These are phyloP conservation scores for Teunomyces cretensis DNA, from an alignment of 805 yeast species.

Conservation along the genomic window DNA sequence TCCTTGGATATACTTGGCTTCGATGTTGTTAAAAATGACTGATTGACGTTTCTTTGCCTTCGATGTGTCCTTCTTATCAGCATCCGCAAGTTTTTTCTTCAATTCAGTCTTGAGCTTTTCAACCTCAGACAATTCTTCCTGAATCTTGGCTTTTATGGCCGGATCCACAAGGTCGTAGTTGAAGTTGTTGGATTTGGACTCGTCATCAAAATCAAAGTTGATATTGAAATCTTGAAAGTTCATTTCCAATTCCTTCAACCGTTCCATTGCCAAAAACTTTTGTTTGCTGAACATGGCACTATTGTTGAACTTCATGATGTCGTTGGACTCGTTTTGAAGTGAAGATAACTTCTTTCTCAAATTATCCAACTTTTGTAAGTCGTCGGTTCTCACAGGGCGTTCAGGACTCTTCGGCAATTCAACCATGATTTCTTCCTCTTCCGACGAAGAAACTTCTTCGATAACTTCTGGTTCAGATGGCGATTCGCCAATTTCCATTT, in stretches of 20 bases:
- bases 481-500: constrained; percentile 2
- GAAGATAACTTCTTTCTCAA: constrained; percentile 58
- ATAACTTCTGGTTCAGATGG: constrained; percentile 18
- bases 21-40: constrained; percentile 31
- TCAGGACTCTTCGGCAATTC: constrained; percentile 31
- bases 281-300: constrained; percentile 59
- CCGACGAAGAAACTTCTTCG: constrained; percentile 15
- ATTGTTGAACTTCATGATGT: constrained; percentile 66
- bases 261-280: constrained; percentile 64
- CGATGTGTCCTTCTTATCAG: constrained; percentile 12
- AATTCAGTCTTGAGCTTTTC: constrained; percentile 41
- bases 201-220: constrained; percentile 39
- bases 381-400: constrained; percentile 47
- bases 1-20: constrained; percentile 47
- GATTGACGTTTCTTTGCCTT: constrained; percentile 13
- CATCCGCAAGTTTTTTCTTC: constrained; percentile 35
- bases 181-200: constrained; percentile 10
- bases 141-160: constrained; percentile 33
- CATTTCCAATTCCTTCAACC: constrained; percentile 68
- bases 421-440: constrained; percentile 16
- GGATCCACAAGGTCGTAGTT: constrained; percentile 28
- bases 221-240: constrained; percentile 65
- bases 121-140: constrained; percentile 43
- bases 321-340: constrained; percentile 74
- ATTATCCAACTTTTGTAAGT: constrained; percentile 52